phyloP scores from a whole-genome alignment of 768 basidiomycete species.

The Boletus fagicola region DNA sequence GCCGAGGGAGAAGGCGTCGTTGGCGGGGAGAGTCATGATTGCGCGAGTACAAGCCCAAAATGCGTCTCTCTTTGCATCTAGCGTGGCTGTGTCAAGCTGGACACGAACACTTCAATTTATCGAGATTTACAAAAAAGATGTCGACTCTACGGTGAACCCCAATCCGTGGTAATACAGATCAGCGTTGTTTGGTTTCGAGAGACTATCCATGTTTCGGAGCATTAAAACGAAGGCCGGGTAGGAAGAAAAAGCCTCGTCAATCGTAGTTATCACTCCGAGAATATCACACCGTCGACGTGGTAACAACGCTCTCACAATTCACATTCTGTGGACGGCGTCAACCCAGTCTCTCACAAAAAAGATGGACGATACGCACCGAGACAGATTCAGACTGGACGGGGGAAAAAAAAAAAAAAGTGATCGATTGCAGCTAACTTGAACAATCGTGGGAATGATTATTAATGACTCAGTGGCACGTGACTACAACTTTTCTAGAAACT shows the following conservation, averaged over 20 bases:
- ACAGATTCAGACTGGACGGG: too few relatives aligned
- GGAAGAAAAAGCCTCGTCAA: conserved; percentile 52
- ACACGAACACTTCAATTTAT: neutral
- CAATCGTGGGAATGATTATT: too few relatives aligned
- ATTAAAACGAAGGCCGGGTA: conserved; percentile 81
- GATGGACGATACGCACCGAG: neutral
- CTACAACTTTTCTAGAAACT: too few relatives aligned
- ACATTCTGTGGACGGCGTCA: neutral
- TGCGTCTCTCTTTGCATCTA: neutral
- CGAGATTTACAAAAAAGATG: conserved; percentile 3
- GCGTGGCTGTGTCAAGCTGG: conserved; percentile 17
- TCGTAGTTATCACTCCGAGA: conserved; percentile 87
- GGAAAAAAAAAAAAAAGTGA: too few relatives aligned
- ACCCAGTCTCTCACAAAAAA: neutral
- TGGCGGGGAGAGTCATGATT: conserved; percentile 34
- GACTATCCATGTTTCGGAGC: conserved; percentile 66
- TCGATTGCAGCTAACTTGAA: neutral
- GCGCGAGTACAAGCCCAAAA: neutral
- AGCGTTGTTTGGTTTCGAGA: conserved; percentile 63
- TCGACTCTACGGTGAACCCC: conserved; percentile 37
- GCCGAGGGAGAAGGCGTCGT: conserved; percentile 37
- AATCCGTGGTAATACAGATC: conserved; percentile 18
- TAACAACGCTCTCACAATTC: neutral
- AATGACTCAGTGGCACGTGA: too few relatives aligned
- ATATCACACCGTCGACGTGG: neutral